Conservation (phyloP, 2,329 filamentous ascomycete genomes). For the Trichoderma koningiopsis region DNA sequence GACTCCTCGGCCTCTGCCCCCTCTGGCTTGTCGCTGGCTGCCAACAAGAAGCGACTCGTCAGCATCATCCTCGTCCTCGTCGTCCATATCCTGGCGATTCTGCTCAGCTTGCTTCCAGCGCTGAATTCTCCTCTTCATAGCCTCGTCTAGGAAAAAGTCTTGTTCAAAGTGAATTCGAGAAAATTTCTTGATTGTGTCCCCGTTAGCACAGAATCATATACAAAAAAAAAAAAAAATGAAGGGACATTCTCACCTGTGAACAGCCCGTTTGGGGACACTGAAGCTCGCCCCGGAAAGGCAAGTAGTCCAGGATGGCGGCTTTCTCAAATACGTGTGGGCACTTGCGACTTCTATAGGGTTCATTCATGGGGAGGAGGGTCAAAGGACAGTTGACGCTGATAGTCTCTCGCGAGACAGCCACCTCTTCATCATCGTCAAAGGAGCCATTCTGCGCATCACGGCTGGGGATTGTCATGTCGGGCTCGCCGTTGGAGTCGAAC, state of each 20-base stretch:
- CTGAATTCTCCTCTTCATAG: conserved; percentile 60
- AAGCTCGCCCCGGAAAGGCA: conserved; percentile 48
- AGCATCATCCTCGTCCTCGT: conserved; percentile 39
- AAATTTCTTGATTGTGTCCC: conserved; percentile 47
- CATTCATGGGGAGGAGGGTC: conserved; percentile 63
- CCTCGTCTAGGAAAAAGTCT: conserved; percentile 60
- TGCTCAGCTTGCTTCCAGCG: conserved; percentile 51
- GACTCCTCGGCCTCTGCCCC: conserved; percentile 22
- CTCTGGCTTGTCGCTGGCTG: conserved; percentile 31
- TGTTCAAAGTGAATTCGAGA: conserved; percentile 40
- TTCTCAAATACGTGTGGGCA: conserved; percentile 77
- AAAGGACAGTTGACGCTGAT: conserved; percentile 71
- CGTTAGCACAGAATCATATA: not conserved
- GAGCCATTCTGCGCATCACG: conserved; percentile 24
- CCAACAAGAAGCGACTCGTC: conserved; percentile 33
- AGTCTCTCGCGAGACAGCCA: conserved; percentile 65
- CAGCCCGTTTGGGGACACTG: conserved; percentile 70
- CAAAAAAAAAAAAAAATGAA: no score
- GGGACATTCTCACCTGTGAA: conserved; percentile 49
- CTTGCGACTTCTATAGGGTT: conserved; percentile 66
- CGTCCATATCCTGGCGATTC: conserved; percentile 46
- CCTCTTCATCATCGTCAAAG: conserved; percentile 61
- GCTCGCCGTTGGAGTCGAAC: conserved; percentile 53
- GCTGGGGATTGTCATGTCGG: conserved; percentile 39
- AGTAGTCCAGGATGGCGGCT: conserved; percentile 58